Evolutionary conservation across 768 basidiomycete genomes (phyloP).

Genomic region (Termitomyces eurrhizus): DNA sequence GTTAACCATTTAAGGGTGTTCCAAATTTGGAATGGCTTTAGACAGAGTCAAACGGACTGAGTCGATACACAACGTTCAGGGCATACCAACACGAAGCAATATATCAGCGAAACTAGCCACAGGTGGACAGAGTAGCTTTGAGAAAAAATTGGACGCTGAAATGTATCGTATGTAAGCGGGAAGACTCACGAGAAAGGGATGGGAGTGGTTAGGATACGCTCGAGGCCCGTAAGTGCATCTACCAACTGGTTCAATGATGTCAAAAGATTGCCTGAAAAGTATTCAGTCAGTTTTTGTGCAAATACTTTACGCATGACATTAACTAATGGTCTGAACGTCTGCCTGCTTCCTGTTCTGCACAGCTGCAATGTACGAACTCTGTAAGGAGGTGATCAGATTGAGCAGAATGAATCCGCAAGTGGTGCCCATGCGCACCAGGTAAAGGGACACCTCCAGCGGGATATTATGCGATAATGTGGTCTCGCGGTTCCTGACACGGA

Average conservation of each 20-base stretch:
- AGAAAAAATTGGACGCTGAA: background rate
- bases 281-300: background rate
- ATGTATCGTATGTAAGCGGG: background rate
- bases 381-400: background rate
- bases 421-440: constrained; percentile 41
- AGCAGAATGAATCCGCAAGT: no score
- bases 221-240: constrained; percentile 64
- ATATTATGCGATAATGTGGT: constrained; percentile 52
- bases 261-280: constrained; percentile 39
- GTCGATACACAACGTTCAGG: background rate
- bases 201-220: constrained; percentile 71
- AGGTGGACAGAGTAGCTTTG: constrained; percentile 63
- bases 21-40: constrained; percentile 65
- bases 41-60: background rate
- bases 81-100: constrained; percentile 55
- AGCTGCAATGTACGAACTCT: constrained; percentile 67
- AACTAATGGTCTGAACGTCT: constrained; percentile 62
- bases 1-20: constrained; percentile 52
- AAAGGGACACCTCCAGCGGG: constrained; percentile 66
- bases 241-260: constrained; percentile 50
- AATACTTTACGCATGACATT: constrained; percentile 18
- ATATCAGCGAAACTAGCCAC: constrained; percentile 61
- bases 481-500: constrained; percentile 47
- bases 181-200: constrained; percentile 66
- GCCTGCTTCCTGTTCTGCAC: constrained; percentile 51